Conservation (phyloP, 345 rosid species). For the Boechera retrofracta region DNA sequence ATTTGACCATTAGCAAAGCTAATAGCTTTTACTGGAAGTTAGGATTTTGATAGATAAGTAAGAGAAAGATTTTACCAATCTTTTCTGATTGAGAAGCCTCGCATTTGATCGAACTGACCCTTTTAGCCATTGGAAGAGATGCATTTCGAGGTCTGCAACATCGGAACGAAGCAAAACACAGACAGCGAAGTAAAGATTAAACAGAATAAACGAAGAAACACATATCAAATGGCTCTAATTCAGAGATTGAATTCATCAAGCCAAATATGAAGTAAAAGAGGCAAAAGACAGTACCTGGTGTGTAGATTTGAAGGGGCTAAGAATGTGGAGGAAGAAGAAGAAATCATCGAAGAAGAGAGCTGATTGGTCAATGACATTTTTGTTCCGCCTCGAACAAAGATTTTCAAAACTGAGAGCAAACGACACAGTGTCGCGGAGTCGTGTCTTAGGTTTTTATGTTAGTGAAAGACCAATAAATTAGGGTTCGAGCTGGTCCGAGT, state of each 20-base stretch:
- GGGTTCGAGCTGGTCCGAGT: background rate
- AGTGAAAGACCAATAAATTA: background rate
- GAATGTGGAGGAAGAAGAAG: constrained; percentile 40
- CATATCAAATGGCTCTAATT: background rate
- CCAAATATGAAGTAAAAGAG: too few species aligned
- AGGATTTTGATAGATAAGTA: background rate
- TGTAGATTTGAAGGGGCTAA: constrained; percentile 33
- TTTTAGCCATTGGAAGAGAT: constrained; percentile 22
- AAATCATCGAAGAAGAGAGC: constrained; percentile 26
- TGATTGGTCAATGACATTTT: constrained; percentile 38
- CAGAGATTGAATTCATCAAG: too few species aligned
- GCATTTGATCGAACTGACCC: constrained; percentile 38
- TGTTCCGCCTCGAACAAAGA: constrained; percentile 9
- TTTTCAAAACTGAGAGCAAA: constrained; percentile 9
- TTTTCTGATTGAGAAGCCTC: constrained; percentile 30
- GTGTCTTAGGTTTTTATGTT: background rate
- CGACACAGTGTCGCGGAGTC: background rate
- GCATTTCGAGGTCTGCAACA: constrained; percentile 34
- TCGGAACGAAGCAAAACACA: background rate
- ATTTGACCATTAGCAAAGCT: background rate
- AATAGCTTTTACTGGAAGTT: background rate
- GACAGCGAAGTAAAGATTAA: background rate
- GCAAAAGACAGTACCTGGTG: background rate
- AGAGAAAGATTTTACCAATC: constrained; percentile 18
- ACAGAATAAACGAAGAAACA: background rate